Percentiles rank a stretch among this genome's conserved stretches.
phyloP scores from a whole-genome alignment of 495 filamentous ascomycete genomes.

The Podospora didyma region DNA sequence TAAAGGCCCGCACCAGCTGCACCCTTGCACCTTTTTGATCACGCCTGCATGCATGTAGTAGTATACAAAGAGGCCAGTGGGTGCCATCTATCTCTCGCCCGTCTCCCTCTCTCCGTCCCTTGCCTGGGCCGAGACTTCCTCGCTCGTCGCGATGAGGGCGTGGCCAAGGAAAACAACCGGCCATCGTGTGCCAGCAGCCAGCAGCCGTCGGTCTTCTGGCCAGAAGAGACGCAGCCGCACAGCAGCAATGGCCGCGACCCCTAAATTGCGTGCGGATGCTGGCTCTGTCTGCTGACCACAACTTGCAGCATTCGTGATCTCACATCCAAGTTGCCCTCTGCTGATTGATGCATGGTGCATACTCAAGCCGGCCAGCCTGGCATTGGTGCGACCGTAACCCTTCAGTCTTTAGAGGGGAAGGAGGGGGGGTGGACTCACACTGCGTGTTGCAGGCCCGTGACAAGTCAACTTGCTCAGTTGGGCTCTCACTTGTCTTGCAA shows the following conservation, averaged over 20 bases:
- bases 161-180: too few species aligned
- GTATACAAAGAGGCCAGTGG: constrained; percentile 2
- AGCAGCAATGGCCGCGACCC: too few species aligned
- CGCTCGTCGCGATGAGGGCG: not conserved
- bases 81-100: not conserved
- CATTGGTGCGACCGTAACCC: not conserved
- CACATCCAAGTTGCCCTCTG: not conserved
- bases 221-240: too few species aligned
- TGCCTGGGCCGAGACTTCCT: not conserved
- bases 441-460: not conserved
- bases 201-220: too few species aligned
- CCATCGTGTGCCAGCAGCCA: too few species aligned
- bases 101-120: not conserved
- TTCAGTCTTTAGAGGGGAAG: not conserved
- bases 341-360: not conserved
- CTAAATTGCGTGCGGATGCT: not conserved
- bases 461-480: not conserved
- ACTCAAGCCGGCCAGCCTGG: not conserved
- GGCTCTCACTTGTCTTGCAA: not conserved
- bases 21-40: constrained; percentile 18
- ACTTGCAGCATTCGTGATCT: not conserved
- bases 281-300: not conserved
- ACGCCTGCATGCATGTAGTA: constrained; percentile 12
- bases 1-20: constrained; percentile 12
- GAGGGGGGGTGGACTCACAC: not conserved